Evolutionary conservation across 208 protist species (phyloP).

Genomic region (Porcisia hertigi): DNA sequence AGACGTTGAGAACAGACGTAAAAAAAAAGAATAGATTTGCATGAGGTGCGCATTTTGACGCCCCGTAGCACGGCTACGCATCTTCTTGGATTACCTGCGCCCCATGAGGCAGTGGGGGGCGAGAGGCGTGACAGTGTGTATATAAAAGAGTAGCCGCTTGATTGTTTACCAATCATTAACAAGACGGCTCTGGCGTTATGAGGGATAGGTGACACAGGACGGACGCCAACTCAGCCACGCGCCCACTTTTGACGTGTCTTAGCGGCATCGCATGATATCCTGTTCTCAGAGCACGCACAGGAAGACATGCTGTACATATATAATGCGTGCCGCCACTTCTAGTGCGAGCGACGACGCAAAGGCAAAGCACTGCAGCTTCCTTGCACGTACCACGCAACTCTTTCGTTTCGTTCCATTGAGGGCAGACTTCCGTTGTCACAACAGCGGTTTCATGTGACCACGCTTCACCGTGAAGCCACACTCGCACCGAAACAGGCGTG

Average conservation of each 20-base stretch:
- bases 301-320: conserved; percentile 39
- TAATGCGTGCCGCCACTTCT: conserved; percentile 33
- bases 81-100: neutral
- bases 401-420: conserved; percentile 53
- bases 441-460: conserved; percentile 24
- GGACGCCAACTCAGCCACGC: conserved; percentile 27
- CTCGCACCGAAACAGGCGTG: conserved; percentile 8
- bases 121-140: neutral
- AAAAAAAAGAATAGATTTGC: neutral
- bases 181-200: neutral
- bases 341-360: conserved; percentile 35
- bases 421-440: conserved; percentile 52
- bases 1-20: neutral
- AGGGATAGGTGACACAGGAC: conserved; percentile 33
- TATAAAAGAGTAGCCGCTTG: neutral
- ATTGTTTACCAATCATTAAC: neutral
- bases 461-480: conserved; percentile 39
- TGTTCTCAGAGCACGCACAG: conserved; percentile 40
- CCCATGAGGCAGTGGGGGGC: neutral
- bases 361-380: conserved; percentile 49
- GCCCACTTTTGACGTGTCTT: conserved; percentile 30
- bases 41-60: neutral
- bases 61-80: neutral
- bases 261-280: conserved; percentile 57
- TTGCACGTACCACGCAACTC: conserved; percentile 28